Evolutionary conservation across 208 protist species (phyloP).

Genomic region (Trypanosoma congolense): DNA sequence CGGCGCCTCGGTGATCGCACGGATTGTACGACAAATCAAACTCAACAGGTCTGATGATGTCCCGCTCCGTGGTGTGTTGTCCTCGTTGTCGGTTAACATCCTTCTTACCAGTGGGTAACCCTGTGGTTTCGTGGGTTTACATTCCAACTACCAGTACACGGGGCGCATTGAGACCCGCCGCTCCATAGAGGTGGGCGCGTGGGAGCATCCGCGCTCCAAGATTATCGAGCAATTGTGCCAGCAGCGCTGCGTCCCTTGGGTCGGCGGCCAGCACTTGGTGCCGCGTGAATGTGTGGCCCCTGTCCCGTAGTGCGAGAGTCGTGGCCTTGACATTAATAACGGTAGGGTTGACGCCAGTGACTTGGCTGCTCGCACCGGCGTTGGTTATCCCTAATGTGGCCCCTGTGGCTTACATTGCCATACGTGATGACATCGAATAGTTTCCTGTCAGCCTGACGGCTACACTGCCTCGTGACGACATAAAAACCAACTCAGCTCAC

Average conservation of each 20-base stretch:
- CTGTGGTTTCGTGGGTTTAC: no score
- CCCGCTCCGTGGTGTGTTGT: neutral
- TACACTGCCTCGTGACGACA: conserved; percentile 1
- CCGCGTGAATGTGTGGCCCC: conserved; percentile 10
- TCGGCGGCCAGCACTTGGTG: conserved; percentile 8
- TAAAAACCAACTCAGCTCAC: conserved; percentile 10
- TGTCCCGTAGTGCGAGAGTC: conserved; percentile 15
- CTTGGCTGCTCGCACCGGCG: no score
- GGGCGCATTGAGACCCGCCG: conserved; percentile 7
- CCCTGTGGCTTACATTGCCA: neutral
- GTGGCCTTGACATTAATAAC: no score
- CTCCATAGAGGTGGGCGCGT: neutral
- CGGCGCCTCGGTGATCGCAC: neutral
- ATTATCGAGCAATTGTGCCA: no score
- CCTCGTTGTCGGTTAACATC: no score
- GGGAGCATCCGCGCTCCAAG: conserved; percentile 6
- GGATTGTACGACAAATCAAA: conserved; percentile 20
- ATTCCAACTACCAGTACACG: neutral
- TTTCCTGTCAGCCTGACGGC: conserved; percentile 15
- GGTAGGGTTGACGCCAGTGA: no score
- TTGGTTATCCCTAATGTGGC: no score
- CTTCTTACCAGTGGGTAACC: no score
- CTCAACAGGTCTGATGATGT: conserved; percentile 23
- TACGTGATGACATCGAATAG: conserved; percentile 5
- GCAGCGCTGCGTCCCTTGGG: conserved; percentile 17